Evolutionary conservation across 306 rosid species (phyloP), one percentile per base, ranked within the genome.

Genomic region (Luffa acutangula): DNA sequence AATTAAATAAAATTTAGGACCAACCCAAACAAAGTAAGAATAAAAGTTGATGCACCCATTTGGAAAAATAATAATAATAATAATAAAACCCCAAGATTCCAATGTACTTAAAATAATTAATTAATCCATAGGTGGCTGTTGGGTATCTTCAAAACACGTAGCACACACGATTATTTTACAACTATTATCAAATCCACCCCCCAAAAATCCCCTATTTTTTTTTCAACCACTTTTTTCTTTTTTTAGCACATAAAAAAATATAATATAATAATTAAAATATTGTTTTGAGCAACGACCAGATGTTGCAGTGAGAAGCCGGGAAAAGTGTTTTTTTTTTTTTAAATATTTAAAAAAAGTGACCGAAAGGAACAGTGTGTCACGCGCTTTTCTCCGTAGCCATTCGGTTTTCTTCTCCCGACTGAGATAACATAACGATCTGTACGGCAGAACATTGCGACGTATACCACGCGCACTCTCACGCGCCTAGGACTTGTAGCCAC

Each of bases 71-170:
- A 11, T 52, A 52, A 25, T 25, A 15, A 56, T 1, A 12, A 12
- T 3, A 71, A 0, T 36, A 20, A 12, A 6, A 66, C 7, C 11
- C 49, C 75, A 43, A 69, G 34, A 69, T 69, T 73, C 77, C 59
- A 73, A 73, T 73, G 43, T 73, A 33, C 21, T 49, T 14, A 31
- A 73, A 57, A 17, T 49, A 48, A 73, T 6, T 48, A 48, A 48
- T 73, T 73, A 11, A 73, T 73, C 25, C 60, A 7, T 31, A 73
- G 77, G 25, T 31, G 60, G 77, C 43, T 73, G 77, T 73, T 48
- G 77, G 77, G 77, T 73, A 73, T 48, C 77, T 73, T 14, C 59
- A 73, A 73, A 73, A 73, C 77, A 73, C 58, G 77, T 72, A 72
- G 77, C 59, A 3, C 34, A 49, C 41, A 72, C 58, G 43, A 48